Conservation (phyloP, 257 asterid species). For the Scutellaria galericulata region DNA sequence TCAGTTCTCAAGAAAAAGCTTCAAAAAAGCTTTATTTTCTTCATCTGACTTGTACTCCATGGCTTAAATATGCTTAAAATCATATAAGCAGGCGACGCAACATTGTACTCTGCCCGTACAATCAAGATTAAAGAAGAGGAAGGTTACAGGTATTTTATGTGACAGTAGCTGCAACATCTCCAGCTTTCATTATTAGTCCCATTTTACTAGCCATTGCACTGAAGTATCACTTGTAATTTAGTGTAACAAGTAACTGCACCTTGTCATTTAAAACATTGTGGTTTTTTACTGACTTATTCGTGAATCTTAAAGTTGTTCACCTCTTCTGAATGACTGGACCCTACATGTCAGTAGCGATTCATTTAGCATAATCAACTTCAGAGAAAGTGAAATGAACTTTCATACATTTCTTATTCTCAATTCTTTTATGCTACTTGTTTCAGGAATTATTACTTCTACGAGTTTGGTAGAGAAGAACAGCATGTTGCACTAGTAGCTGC, state of each 20-base stretch:
- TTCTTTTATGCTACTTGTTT: constrained; percentile 25
- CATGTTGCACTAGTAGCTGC: constrained; percentile 85
- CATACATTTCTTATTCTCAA: background rate
- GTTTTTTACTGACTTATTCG: background rate
- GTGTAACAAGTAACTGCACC: constrained; percentile 8
- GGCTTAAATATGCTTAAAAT: constrained; percentile 4
- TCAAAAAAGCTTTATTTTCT: constrained; percentile 12
- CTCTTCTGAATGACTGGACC: background rate
- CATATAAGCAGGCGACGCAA: constrained; percentile 63
- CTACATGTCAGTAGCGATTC: background rate
- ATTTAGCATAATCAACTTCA: background rate
- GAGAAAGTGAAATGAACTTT: background rate
- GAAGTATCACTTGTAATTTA: background rate
- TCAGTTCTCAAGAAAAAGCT: constrained; percentile 29
- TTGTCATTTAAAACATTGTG: background rate
- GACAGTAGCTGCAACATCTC: background rate
- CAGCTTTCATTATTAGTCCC: background rate
- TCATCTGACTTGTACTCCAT: background rate
- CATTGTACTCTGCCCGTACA: constrained; percentile 72
- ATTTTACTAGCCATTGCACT: background rate
- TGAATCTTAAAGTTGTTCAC: background rate
- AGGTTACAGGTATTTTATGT: constrained; percentile 65
- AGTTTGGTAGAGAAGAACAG: constrained; percentile 71
- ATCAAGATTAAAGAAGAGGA: constrained; percentile 89
- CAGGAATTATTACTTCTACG: constrained; percentile 95